Evolutionary conservation across 176 grass and related monocot species (phyloP), one percentile per base, ranked within the genome.

Genomic region (Bonia amplexicaulis): DNA sequence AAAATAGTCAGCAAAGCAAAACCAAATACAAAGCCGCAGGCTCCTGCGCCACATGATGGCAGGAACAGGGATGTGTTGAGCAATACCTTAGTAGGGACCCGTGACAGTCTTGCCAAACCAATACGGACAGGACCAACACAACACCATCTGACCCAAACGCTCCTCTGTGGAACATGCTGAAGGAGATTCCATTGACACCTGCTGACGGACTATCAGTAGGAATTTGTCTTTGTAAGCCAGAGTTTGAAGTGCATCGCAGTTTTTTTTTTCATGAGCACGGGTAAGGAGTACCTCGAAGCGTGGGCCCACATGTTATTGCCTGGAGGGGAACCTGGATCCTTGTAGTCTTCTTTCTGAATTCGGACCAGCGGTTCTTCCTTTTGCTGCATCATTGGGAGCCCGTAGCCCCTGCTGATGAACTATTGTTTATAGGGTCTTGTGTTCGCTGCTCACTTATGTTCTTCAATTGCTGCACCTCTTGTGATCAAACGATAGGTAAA

Each of bases 181-280:
- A 90, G 64, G 84, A 86, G 82, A 86, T 90, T 78, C 73, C 84
- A 29, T 3, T 90, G 79, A 82, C 88, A 7, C 84, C 68, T 31
- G 47, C 88, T 73, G 88, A 90, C 67, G 83, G 79, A 74, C 22
- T 90, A 6, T 82, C 88, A 29, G 84, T 90, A 33, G 88, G 88
- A 20, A 73, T 90, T 26, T 66, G 55, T 66, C 84, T 90, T 29
- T 90, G 88, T 73, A 86, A 78, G 47, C 79, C 88, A 41, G 84
- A 90, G 66, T 78, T 53, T 26, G 79, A 90, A 78, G 88, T 90
- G 57, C 84, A 82, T 59, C 66, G 84, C 64, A 86, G 79, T 61
- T 90, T 90, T 86, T 61, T 90, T 90, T 86, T 90, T 90, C 66
- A 90, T 86, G 79, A 86, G 29, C 74, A 90, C 82, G 88, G 88